Percentiles rank a stretch among this genome's conserved stretches.
Conservation (phyloP, 331 rosid genomes). For the Erythrophleum ivorense region DNA sequence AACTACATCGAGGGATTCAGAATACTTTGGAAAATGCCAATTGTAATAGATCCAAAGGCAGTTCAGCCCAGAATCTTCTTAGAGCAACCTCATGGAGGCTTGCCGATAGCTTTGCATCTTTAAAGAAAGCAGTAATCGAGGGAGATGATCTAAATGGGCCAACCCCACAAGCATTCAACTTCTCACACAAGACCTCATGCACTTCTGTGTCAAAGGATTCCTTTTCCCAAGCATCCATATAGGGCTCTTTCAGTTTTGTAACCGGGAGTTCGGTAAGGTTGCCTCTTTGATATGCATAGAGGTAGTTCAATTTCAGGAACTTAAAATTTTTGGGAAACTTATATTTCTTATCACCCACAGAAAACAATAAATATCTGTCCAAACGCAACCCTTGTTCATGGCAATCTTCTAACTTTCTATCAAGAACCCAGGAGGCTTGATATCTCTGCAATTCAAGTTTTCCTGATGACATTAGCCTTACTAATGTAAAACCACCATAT, state of each 20-base stretch:
- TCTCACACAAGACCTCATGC: slow-evolving; percentile 68
- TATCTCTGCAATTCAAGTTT: slow-evolving; percentile 76
- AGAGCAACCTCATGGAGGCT: slow-evolving; percentile 69
- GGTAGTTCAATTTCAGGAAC: slow-evolving; percentile 59
- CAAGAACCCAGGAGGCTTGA: slow-evolving; percentile 50
- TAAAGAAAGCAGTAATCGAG: slow-evolving; percentile 51
- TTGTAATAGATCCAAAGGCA: slow-evolving; percentile 68
- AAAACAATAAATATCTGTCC: slow-evolving; percentile 50
- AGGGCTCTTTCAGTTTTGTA: slow-evolving; percentile 40
- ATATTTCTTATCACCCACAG: slow-evolving; percentile 51
- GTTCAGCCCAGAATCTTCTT: slow-evolving; percentile 71
- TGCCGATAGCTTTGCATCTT: slow-evolving; percentile 62
- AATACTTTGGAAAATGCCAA: slow-evolving; percentile 61
- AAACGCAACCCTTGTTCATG: slow-evolving; percentile 43
- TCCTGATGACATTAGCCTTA: slow-evolving; percentile 76
- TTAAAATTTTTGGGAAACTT: slow-evolving; percentile 49
- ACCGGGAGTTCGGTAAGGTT: slow-evolving; percentile 49
- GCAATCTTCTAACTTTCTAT: slow-evolving; percentile 40
- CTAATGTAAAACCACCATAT: slow-evolving; percentile 71
- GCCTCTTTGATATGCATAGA: slow-evolving; percentile 55
- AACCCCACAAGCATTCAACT: slow-evolving; percentile 65
- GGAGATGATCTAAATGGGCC: slow-evolving; percentile 57
- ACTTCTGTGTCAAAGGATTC: slow-evolving; percentile 46
- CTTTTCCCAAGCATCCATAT: slow-evolving; percentile 23
- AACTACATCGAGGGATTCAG: slow-evolving; percentile 52